These are phyloP conservation scores for Spergularia bocconei DNA, from an alignment of 148 eudicot genomes.

Conservation along the genomic window DNA sequence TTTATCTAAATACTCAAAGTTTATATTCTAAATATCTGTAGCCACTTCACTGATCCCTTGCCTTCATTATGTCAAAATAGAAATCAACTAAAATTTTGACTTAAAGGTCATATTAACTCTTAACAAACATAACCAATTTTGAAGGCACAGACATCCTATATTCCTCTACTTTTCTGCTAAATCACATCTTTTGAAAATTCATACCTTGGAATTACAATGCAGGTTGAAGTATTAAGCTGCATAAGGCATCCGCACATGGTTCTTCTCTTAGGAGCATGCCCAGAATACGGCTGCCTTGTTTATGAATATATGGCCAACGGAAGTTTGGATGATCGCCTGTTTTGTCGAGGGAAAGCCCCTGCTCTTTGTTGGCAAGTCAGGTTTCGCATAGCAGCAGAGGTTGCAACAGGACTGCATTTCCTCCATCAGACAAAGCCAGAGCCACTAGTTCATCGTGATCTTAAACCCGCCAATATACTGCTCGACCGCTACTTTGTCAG, in stretches of 20 bases:
- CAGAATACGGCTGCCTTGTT: conserved; percentile 55
- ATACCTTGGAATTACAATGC: conserved; percentile 25
- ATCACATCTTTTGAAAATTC: not conserved
- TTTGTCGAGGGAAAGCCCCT: conserved; percentile 41
- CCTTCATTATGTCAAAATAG: too few species aligned
- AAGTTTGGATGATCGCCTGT: conserved; percentile 45
- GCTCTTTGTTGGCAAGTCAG: conserved; percentile 50
- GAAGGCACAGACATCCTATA: not conserved
- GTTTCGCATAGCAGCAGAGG: conserved; percentile 53
- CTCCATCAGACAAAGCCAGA: conserved; percentile 74
- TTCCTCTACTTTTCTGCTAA: not conserved
- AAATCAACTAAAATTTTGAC: not conserved
- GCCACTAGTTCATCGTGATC: conserved; percentile 68
- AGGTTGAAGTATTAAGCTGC: conserved; percentile 54
- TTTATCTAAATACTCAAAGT: too few species aligned
- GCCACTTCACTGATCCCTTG: not conserved
- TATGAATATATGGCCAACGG: conserved; percentile 57
- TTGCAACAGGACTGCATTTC: conserved; percentile 49
- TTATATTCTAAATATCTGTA: too few species aligned
- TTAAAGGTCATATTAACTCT: not conserved
- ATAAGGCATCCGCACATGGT: conserved; percentile 59
- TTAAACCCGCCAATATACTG: conserved; percentile 65
- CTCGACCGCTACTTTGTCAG: conserved; percentile 61
- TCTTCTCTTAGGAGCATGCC: conserved; percentile 60
- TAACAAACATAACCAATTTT: not conserved